Evolutionary conservation across 1,284 basidiomycete species (phyloP).

Genomic region (Malassezia restricta): DNA sequence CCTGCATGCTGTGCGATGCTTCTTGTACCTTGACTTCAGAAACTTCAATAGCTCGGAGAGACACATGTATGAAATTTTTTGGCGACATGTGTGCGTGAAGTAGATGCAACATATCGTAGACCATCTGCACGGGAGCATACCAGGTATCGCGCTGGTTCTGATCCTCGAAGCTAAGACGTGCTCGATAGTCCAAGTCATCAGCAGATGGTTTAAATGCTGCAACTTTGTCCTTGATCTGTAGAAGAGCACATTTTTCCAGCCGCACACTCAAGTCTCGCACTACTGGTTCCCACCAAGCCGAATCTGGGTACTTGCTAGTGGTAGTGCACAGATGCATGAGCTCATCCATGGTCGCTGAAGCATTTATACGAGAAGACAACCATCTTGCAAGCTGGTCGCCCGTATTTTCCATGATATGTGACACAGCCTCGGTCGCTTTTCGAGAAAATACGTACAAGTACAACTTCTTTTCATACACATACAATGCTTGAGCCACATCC

Average conservation of each 20-base stretch:
- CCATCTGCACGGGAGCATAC: constrained; percentile 11
- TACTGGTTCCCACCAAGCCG: constrained; percentile 1
- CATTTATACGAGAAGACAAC: neutral
- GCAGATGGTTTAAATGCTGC: neutral
- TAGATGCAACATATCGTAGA: neutral
- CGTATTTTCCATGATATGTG: neutral
- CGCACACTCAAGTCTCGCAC: neutral
- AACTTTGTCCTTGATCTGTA: neutral
- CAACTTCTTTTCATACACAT: neutral
- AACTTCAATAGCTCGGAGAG: neutral
- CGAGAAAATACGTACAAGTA: neutral
- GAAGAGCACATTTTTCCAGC: neutral
- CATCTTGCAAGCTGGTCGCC: neutral
- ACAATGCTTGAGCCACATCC: neutral
- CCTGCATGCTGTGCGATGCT: neutral
- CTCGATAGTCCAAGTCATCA: neutral
- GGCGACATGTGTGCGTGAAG: constrained; percentile 1
- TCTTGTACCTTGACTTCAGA: neutral
- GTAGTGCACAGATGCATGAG: too few relatives aligned
- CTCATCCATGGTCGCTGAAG: too few relatives aligned
- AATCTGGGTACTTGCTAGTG: neutral
- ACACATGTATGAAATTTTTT: neutral
- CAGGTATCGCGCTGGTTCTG: neutral
- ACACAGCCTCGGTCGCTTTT: neutral
- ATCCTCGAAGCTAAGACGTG: neutral